Evolutionary conservation across 768 basidiomycete species (phyloP).

Genomic region (Paxillus rubicundulus): DNA sequence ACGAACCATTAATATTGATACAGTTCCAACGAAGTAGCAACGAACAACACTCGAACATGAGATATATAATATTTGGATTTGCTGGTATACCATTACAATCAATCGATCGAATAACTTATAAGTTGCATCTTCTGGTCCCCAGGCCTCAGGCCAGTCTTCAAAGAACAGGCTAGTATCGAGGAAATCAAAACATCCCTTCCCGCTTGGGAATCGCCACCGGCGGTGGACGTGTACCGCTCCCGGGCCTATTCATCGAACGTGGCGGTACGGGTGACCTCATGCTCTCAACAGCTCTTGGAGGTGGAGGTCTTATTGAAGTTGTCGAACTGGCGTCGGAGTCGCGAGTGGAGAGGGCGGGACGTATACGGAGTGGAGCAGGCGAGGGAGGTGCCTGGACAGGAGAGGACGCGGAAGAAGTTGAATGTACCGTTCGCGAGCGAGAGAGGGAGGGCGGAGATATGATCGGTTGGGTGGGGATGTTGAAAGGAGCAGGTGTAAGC

Average conservation of each 20-base stretch:
- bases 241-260: slow-evolving; percentile 64
- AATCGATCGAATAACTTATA: slow-evolving; percentile 1
- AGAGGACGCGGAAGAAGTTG: slow-evolving; percentile 13
- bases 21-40: background rate
- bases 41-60: too few species aligned
- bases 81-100: background rate
- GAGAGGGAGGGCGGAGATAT: slow-evolving; percentile 17
- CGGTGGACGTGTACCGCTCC: slow-evolving; percentile 50
- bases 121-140: background rate
- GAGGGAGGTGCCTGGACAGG: slow-evolving; percentile 17
- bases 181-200: slow-evolving; percentile 61
- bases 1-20: too few species aligned
- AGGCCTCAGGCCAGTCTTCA: background rate
- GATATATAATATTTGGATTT: background rate
- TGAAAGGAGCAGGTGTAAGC: slow-evolving; percentile 14
- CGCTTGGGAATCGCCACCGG: slow-evolving; percentile 52
- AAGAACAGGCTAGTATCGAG: background rate
- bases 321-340: slow-evolving; percentile 29
- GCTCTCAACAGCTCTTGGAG: slow-evolving; percentile 23
- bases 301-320: slow-evolving; percentile 20
- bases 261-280: slow-evolving; percentile 55
- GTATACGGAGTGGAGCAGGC: slow-evolving; percentile 28
- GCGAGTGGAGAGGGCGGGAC: slow-evolving; percentile 20
- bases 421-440: slow-evolving; percentile 15
- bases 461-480: slow-evolving; percentile 30